These are phyloP conservation scores for Ceratocystis albifundus DNA, from an alignment of 2,329 filamentous ascomycete genomes.

Conservation along the genomic window DNA sequence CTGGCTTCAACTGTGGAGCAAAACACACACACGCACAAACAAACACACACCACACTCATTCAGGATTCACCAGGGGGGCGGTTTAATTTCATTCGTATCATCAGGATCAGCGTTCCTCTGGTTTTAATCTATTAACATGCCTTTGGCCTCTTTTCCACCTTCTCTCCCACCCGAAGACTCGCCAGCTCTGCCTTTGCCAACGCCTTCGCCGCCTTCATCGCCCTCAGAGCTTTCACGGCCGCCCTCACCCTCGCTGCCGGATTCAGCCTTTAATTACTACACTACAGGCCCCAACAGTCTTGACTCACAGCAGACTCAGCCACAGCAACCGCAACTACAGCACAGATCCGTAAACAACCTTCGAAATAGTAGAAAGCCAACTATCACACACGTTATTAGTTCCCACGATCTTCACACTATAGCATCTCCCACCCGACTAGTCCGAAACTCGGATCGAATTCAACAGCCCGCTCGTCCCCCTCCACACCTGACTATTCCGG, in stretches of 20 bases:
- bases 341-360: background rate
- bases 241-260: background rate
- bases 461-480: background rate
- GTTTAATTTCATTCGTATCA: background rate
- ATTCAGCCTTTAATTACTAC: slow-evolving; percentile 11
- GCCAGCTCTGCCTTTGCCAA: slow-evolving; percentile 1
- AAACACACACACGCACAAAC: background rate
- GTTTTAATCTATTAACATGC: background rate
- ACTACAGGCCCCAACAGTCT: background rate
- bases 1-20: background rate
- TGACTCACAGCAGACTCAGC: background rate
- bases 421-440: slow-evolving; percentile 1
- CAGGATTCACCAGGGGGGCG: background rate
- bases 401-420: background rate
- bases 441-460: background rate
- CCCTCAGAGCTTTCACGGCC: background rate
- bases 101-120: background rate
- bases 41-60: background rate
- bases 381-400: slow-evolving; percentile 4
- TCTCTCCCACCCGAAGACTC: background rate
- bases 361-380: background rate
- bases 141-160: background rate
- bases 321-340: background rate
- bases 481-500: background rate
- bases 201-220: background rate